These are phyloP conservation scores for Quercus dentata DNA, from an alignment of 306 rosid genomes.

Conservation along the genomic window DNA sequence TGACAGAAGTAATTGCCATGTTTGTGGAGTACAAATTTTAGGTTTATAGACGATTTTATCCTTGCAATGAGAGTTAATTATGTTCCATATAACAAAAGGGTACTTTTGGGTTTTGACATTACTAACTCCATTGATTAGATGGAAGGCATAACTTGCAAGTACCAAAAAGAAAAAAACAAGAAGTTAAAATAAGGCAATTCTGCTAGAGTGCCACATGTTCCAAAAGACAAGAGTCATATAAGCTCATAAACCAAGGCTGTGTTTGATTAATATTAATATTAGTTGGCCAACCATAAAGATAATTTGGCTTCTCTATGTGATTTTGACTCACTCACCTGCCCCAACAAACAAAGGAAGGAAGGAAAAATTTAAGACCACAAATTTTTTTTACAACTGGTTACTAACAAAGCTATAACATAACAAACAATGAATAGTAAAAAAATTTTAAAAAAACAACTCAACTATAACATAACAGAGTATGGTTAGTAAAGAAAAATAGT, in stretches of 20 bases:
- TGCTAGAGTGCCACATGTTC: constrained; percentile 5
- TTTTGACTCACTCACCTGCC: constrained; percentile 17
- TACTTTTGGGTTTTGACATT: neutral
- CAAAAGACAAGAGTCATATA: constrained; percentile 4
- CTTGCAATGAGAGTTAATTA: neutral
- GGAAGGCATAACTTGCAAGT: neutral
- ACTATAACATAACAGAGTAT: too few species aligned
- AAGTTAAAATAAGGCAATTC: neutral
- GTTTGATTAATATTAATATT: neutral
- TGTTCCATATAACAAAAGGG: neutral
- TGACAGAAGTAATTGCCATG: neutral
- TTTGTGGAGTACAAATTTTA: neutral
- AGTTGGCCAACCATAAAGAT: constrained; percentile 20
- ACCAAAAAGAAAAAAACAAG: neutral
- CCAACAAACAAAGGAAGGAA: neutral
- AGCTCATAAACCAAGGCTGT: constrained; percentile 5
- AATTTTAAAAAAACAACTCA: too few species aligned
- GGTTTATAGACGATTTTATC: neutral
- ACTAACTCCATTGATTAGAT: neutral
- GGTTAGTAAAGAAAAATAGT: too few species aligned
- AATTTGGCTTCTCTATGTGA: constrained; percentile 4
- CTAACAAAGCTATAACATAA: accelerated
- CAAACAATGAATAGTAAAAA: accelerated
- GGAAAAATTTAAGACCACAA: too few species aligned
- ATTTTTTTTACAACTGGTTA: accelerated